Conservation (phyloP, 202 grass and related monocot genomes). For the Eragrostis tef region DNA sequence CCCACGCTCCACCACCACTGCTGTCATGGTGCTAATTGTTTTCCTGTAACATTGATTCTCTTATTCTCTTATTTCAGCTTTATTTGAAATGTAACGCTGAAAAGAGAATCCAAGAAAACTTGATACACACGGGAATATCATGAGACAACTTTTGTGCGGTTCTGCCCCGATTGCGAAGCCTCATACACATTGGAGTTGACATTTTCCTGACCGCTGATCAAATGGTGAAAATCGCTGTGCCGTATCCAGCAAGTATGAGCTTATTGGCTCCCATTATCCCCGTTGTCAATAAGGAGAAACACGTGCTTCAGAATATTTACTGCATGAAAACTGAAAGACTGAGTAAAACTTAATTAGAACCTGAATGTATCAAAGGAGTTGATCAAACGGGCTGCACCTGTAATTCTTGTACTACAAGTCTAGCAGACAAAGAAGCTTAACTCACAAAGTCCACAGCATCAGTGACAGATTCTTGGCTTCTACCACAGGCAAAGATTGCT, state of each 20-base stretch:
- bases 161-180: too few species aligned
- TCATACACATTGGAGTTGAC: too few species aligned
- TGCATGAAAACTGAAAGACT: background rate
- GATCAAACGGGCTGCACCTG: constrained; percentile 10
- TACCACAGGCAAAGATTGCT: background rate
- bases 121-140: too few species aligned
- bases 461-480: background rate
- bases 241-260: background rate
- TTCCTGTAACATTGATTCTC: too few species aligned
- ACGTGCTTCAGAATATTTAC: background rate
- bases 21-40: too few species aligned
- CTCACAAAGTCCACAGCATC: too few species aligned
- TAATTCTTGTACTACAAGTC: background rate
- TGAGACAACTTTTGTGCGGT: too few species aligned
- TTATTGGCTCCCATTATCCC: background rate
- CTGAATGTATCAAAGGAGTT: background rate
- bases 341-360: background rate
- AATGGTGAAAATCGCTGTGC: background rate
- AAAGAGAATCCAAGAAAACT: too few species aligned
- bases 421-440: background rate
- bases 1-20: too few species aligned
- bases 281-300: background rate
- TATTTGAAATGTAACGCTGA: too few species aligned
- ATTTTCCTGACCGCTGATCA: too few species aligned
- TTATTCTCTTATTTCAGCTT: too few species aligned